Evolutionary conservation across 345 rosid genomes (phyloP), one percentile per base, ranked within the genome.

Genomic region (Pistacia integerrima): DNA sequence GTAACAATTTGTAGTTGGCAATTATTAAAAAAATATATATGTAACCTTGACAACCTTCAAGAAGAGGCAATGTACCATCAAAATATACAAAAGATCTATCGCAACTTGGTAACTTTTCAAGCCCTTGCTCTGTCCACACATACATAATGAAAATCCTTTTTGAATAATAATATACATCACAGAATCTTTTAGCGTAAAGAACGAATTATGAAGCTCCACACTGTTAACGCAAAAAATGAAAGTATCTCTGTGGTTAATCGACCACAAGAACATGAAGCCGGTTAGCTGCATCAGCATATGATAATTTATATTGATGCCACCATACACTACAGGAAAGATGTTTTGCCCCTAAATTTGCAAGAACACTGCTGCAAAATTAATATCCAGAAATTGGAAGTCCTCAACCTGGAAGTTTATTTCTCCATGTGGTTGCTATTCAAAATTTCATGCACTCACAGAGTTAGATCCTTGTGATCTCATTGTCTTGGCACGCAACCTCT

Each of bases 401-500:
- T 49, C 18, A 62, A 30, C 68, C 60, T n/a, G 18, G 33, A 73
- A 74, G 14, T 18, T 73, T 65, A 17, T 54, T 65, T 55, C 69
- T 67, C 58, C 65, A 30, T 46, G 59, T 25, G 16, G 20, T 67
- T 57, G 48, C 30, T 17, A 46, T 41, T 41, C 58, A 57, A 38
- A 65, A 44, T 16, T 28, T 88, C 82, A 90, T 68, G 68, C 86
- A 51, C 33, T 78, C 75, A 79, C 67, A 35, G 91, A 28, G 30
- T 36, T 61, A 52, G 85, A 76, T 75, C 80, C 84, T 84, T 81
- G 86, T 73, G 78, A 81, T 69, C 76, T 89, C 52, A 10, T 73
- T 30, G 86, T 82, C 91, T 92, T 93, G 46, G 88, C 89, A 44
- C 63, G 92, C 81, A 96, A 81, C 85, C 93, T 90, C 77, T 87